Conservation (phyloP, 352 stramenopile genomes). For the Pilasporangium apinafurcum region DNA sequence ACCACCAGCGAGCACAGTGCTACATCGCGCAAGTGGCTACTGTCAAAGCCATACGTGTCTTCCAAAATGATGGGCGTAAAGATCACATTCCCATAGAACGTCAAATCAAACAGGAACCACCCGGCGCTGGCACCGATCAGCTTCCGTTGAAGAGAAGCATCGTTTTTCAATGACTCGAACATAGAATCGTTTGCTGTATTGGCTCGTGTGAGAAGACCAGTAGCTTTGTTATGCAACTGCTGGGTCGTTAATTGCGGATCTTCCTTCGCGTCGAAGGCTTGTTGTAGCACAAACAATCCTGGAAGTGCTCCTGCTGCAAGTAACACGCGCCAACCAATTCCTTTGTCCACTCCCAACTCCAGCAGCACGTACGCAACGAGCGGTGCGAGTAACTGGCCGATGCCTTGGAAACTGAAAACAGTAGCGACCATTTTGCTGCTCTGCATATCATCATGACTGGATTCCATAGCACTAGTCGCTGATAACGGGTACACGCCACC, state of each 20-base stretch:
- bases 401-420: constrained; percentile 63
- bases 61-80: constrained; percentile 82
- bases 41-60: constrained; percentile 56
- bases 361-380: constrained; percentile 60
- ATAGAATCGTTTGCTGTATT: constrained; percentile 12
- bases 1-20: constrained; percentile 64
- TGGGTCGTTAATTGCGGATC: constrained; percentile 3
- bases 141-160: constrained; percentile 30
- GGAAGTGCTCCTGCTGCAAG: constrained; percentile 49
- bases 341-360: constrained; percentile 16
- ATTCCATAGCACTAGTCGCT: constrained; percentile 37
- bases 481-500: constrained; percentile 81
- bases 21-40: constrained; percentile 47
- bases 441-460: constrained; percentile 8
- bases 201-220: neutral
- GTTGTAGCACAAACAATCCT: constrained; percentile 45
- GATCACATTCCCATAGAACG: constrained; percentile 87
- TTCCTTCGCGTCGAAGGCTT: constrained; percentile 31
- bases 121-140: constrained; percentile 73
- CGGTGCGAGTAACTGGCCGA: constrained; percentile 50
- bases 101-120: constrained; percentile 92
- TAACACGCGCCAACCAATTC: constrained; percentile 46
- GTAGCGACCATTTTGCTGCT: constrained; percentile 59
- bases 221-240: neutral
- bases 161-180: constrained; percentile 19